phyloP scores from a whole-genome alignment of 208 protist species.

The Wallacemonas sp. region DNA sequence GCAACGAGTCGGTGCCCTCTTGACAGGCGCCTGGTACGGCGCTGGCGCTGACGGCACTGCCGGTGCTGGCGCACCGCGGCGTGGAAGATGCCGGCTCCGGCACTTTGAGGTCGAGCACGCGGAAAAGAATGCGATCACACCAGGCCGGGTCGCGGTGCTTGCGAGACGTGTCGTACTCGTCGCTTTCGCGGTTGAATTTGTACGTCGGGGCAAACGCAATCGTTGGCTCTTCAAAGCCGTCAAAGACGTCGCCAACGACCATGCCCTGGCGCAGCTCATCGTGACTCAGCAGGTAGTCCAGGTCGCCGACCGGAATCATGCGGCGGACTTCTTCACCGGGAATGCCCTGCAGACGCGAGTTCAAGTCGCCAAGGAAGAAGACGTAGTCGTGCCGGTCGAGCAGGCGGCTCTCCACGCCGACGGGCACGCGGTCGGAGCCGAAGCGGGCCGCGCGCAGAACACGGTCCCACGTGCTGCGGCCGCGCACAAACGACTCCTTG shows the following conservation, averaged over 20 bases:
- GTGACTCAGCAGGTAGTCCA: constrained; percentile 65
- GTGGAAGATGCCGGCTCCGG: not conserved
- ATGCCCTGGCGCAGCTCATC: constrained; percentile 85
- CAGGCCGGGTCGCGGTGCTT: constrained; percentile 87
- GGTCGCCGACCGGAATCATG: constrained; percentile 30
- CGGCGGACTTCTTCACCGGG: constrained; percentile 32
- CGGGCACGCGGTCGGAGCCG: constrained; percentile 23
- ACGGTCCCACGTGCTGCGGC: constrained; percentile 43
- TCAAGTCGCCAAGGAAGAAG: constrained; percentile 94
- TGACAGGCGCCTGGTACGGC: too few relatives aligned
- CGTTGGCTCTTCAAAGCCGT: constrained; percentile 87
- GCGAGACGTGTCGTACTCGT: constrained; percentile 79
- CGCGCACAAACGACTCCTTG: constrained; percentile 22
- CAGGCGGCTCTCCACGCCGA: constrained; percentile 45
- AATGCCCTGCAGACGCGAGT: constrained; percentile 88
- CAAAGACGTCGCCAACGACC: constrained; percentile 72
- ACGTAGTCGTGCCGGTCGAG: constrained; percentile 90
- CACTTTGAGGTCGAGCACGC: constrained; percentile 28
- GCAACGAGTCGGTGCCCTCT: too few relatives aligned
- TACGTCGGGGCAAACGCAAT: constrained; percentile 93
- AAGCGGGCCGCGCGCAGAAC: constrained; percentile 28
- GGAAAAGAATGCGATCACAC: constrained; percentile 91
- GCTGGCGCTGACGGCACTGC: not conserved
- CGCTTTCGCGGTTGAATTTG: constrained; percentile 81
- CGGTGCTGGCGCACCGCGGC: too few relatives aligned